Evolutionary conservation across 306 rosid species (phyloP), one percentile per base, ranked within the genome.

Genomic region (Casuarina cunninghamiana): DNA sequence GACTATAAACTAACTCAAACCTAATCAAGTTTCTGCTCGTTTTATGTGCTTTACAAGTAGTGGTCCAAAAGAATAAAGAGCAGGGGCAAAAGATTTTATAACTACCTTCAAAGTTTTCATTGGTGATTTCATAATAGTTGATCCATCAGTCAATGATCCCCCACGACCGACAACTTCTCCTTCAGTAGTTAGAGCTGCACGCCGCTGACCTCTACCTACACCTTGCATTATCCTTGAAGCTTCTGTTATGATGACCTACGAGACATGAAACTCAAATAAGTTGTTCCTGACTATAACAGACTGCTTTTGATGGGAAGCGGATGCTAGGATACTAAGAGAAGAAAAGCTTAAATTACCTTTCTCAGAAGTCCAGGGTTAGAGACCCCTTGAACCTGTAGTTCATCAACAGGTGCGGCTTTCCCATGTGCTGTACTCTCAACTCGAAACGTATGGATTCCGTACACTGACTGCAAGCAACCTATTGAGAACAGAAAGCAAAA

Each of bases 401-500:
- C 95, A 89, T 94, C 98, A 39, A 92, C 93, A 49, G 88, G 87
- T 53, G 98, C 88, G 17, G 98, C 93, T 88, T 87, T 92, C 78
- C 97, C 97, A 76, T 26, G 74, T 42, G 90, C 93, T 83, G 90
- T 89, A 76, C 97, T 92, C 86, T 92, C 97, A 86, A 94, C 63
- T 85, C 98, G 80, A 76, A 92, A 86, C 76, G 98, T 94, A 72
- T 92, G 93, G 73, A 94, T 79, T 76, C 97, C 97, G 80, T 89
- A 90, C 71, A 72, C 79, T 74, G 95, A 89, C 83, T 94, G 98
- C 82, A 92, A 84, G 77, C 97, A 94, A 82, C 98, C 98, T 94
- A 78, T 62, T 55, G 69, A 72, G 55, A 55, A 77, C 70, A 84
- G 32, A 45, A 75, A 6, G 19, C 43, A 5, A 71, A 39, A 49